Evolutionary conservation across 2,329 filamentous ascomycete species (phyloP), one percentile per base, ranked within the genome.

Genomic region (Hymenoscyphus fructigenus): DNA sequence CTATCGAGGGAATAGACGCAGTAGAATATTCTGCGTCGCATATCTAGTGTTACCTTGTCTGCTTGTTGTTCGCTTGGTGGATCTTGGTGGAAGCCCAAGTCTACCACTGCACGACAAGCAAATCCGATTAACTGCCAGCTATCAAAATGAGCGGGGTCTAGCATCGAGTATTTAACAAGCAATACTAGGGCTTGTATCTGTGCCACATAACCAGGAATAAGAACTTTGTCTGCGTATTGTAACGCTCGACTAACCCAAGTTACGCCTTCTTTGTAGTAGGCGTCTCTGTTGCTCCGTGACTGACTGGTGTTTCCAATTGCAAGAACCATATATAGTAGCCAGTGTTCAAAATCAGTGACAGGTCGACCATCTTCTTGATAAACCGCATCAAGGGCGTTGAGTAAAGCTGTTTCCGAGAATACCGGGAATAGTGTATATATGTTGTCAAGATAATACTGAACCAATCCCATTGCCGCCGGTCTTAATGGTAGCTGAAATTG

Each of bases 91-190:
- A 96, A 88, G 7, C 95, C 95, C 34, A 97, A 80, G 78, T 99
- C 95, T 26, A 97, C 85, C 74, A 94, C 88, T 5, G 93, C 91
- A 65, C 94, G 87, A 50, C 91, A 91, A 6, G 94, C 93, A 75
- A 95, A 93, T 6, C 94, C 95, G 63, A 97, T 91, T 67, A 97
- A 79, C 69, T 95, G 93, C 93, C 95, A 98, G 72, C 90, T 92
- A 73, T 97, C 93, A 73, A 97, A 97, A 74, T 96, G 92, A 53
- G 89, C 86, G 1, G 94, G 93, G 72, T 98, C 93, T 59, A 97
- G 82, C 81, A 95, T 91, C 2, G 94, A 89, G 76, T 97, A 98
- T 71, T 96, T 88, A 0, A 92, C 93, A 61, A 98, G 85, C 1
- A 98, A 82, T 2, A 97, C 79, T 26, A 98, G 82, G 0, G 93